A percentile compares a stretch with the other conserved stretches of the same genome.
Evolutionary conservation across 257 asterid species (phyloP).

Genomic region (Thymus quinquecostatus): DNA sequence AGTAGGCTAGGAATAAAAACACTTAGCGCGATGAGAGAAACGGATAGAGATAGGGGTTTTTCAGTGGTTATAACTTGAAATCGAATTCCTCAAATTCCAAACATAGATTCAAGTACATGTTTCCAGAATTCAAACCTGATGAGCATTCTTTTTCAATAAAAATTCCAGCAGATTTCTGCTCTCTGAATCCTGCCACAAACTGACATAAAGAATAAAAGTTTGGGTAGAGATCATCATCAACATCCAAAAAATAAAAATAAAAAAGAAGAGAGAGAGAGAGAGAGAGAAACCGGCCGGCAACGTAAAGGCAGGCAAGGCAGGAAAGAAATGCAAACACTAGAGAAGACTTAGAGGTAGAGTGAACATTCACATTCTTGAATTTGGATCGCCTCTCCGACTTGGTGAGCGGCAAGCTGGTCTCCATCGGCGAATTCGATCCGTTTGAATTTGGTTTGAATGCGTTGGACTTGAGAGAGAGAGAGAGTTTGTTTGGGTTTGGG

Average conservation of each 20-base stretch:
- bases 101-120: background rate
- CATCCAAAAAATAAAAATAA: no score
- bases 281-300: conserved; percentile 71
- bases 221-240: background rate
- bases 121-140: conserved; percentile 56
- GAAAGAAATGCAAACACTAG: conserved; percentile 65
- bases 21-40: no score
- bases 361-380: conserved; percentile 50
- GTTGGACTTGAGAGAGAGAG: no score
- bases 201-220: conserved; percentile 14
- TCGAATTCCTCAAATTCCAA: conserved; percentile 1
- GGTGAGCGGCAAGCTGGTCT: conserved; percentile 61
- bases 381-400: conserved; percentile 83
- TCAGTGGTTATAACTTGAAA: no score
- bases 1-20: no score
- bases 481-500: no score
- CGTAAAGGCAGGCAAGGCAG: conserved; percentile 90
- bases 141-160: conserved; percentile 56
- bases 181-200: conserved; percentile 97
- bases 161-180: conserved; percentile 56
- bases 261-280: background rate
- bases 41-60: no score
- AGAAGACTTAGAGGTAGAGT: conserved; percentile 67
- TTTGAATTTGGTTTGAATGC: no score
- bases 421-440: conserved; percentile 45